Percentiles rank a stretch among this genome's conserved stretches.
These are phyloP conservation scores for Melastoma candidum DNA, from an alignment of 441 rosid species.

Conservation along the genomic window DNA sequence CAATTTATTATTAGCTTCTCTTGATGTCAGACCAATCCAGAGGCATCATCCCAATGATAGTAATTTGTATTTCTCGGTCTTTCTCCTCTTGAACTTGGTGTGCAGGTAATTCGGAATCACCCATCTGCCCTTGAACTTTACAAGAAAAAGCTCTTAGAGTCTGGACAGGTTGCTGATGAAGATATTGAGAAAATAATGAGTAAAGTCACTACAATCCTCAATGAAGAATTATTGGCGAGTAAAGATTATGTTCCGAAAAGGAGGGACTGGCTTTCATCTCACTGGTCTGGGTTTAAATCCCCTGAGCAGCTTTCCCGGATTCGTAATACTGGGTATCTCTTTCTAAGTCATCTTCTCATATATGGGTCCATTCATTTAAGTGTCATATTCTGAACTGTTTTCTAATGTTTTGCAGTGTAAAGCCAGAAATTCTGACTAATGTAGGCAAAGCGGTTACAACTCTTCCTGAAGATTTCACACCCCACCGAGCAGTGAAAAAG, in stretches of 20 bases:
- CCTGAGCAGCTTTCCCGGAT: conserved; percentile 94
- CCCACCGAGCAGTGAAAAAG: conserved; percentile 78
- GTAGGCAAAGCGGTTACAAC: conserved; percentile 83
- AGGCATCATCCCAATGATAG: neutral
- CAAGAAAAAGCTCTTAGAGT: conserved; percentile 55
- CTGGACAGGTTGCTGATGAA: conserved; percentile 61
- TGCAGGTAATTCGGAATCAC: conserved; percentile 73
- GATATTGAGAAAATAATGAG: conserved; percentile 58
- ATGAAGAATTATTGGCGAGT: conserved; percentile 75
- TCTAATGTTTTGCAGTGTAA: conserved; percentile 48
- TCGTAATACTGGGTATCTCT: conserved; percentile 80
- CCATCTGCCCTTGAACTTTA: conserved; percentile 84
- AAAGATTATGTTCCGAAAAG: conserved; percentile 74
- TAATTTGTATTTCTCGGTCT: conserved; percentile 1
- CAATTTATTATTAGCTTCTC: too few species aligned
- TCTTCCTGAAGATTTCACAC: conserved; percentile 72
- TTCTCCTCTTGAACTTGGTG: conserved; percentile 4
- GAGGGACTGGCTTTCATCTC: conserved; percentile 96
- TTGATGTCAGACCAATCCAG: too few species aligned
- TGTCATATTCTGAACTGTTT: conserved; percentile 8
- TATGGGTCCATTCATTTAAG: neutral
- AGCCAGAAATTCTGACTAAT: conserved; percentile 88
- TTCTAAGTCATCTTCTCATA: neutral
- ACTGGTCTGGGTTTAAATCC: conserved; percentile 95
- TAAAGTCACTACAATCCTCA: conserved; percentile 70